phyloP scores from a whole-genome alignment of 2,329 filamentous ascomycete species.

The Hypoxylon sp. region DNA sequence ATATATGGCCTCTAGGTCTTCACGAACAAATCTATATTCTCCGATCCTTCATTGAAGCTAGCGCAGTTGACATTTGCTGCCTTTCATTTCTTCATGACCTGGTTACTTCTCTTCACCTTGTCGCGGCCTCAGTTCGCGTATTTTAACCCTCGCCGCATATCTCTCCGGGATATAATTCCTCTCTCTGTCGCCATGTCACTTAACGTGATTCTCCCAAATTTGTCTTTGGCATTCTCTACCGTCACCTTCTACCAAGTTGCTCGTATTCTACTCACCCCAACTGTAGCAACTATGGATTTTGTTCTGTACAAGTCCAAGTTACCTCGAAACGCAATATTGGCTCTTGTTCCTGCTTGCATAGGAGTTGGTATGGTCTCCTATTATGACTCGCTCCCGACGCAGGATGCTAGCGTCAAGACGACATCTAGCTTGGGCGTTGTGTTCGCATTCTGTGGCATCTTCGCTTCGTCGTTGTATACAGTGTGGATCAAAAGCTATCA shows the following conservation, averaged over 20 bases:
- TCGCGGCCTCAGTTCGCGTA: slow-evolving; percentile 71
- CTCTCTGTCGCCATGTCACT: slow-evolving; percentile 77
- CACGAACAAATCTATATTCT: slow-evolving; percentile 79
- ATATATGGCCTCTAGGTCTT: slow-evolving; percentile 67
- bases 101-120: slow-evolving; percentile 72
- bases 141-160: slow-evolving; percentile 71
- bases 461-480: slow-evolving; percentile 77
- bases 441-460: slow-evolving; percentile 75
- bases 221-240: slow-evolving; percentile 76
- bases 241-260: slow-evolving; percentile 80
- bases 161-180: slow-evolving; percentile 71
- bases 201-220: slow-evolving; percentile 78
- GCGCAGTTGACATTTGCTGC: slow-evolving; percentile 76
- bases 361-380: slow-evolving; percentile 78
- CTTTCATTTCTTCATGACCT: slow-evolving; percentile 79
- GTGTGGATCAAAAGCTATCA: slow-evolving; percentile 78
- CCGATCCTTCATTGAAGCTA: slow-evolving; percentile 71
- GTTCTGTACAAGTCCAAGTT: slow-evolving; percentile 71
- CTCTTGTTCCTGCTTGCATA: slow-evolving; percentile 72
- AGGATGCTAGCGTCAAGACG: slow-evolving; percentile 65
- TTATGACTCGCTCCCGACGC: slow-evolving; percentile 72
- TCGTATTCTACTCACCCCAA: slow-evolving; percentile 76
- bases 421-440: slow-evolving; percentile 72
- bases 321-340: slow-evolving; percentile 66
- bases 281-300: slow-evolving; percentile 76